These are phyloP conservation scores for Achaetomium macrosporum DNA, from an alignment of 2,329 filamentous ascomycete species.

Conservation along the genomic window DNA sequence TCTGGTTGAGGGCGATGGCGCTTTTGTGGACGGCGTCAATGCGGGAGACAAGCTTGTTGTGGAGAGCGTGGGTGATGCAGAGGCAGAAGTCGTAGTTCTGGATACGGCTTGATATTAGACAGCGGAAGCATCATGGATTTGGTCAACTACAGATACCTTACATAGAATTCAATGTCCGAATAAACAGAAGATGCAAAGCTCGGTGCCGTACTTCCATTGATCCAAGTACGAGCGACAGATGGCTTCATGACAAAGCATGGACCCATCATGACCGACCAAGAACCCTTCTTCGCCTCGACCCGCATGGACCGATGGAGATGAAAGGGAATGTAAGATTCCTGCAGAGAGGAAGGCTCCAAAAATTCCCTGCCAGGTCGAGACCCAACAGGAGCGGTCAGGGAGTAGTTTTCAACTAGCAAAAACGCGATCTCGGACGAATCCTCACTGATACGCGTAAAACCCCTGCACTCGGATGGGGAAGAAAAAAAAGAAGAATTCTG, in stretches of 20 bases:
- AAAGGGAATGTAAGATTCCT: slow-evolving; percentile 39
- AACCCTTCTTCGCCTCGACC: slow-evolving; percentile 22
- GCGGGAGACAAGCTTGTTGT: slow-evolving; percentile 59
- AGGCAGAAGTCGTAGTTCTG: slow-evolving; percentile 64
- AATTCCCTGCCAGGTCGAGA: slow-evolving; percentile 69
- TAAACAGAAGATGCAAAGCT: not conserved
- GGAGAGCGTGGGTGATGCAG: slow-evolving; percentile 61
- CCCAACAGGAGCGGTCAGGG: slow-evolving; percentile 69
- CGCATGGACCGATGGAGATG: slow-evolving; percentile 36
- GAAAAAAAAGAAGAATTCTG: slow-evolving; percentile 34
- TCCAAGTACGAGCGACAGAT: too few relatives aligned
- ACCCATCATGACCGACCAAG: not conserved
- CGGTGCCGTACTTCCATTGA: not conserved
- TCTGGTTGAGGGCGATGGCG: slow-evolving; percentile 73
- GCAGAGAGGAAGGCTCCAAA: slow-evolving; percentile 53
- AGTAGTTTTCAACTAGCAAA: slow-evolving; percentile 89
- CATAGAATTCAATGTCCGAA: not conserved
- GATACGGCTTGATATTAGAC: slow-evolving; percentile 48
- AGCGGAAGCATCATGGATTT: too few relatives aligned
- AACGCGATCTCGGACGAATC: slow-evolving; percentile 81
- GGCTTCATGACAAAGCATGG: too few relatives aligned
- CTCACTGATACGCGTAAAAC: slow-evolving; percentile 81
- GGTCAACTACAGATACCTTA: not conserved
- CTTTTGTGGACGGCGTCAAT: slow-evolving; percentile 62
- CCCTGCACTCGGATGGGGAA: slow-evolving; percentile 61